These are phyloP conservation scores for Cryptococcus sp. DNA, from an alignment of 1,284 basidiomycete species.

Conservation along the genomic window DNA sequence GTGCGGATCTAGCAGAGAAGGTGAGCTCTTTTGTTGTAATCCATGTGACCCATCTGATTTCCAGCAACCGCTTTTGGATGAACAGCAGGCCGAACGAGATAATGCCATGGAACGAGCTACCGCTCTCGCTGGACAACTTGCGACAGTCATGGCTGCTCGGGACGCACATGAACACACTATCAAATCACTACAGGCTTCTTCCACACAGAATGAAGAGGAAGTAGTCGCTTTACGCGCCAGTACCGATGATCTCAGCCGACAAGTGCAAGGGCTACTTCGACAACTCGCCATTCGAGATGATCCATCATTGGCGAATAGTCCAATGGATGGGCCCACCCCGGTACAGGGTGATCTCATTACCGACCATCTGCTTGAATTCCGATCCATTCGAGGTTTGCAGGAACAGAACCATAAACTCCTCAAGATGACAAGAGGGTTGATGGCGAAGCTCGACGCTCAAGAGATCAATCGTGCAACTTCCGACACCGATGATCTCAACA, in stretches of 20 bases:
- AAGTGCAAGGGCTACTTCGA: conserved; percentile 73
- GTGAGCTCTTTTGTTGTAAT: conserved; percentile 51
- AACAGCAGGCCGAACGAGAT: conserved; percentile 81
- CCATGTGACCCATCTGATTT: neutral
- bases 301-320: conserved; percentile 67
- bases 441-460: conserved; percentile 68
- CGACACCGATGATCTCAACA: conserved; percentile 60
- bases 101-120: conserved; percentile 69
- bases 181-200: conserved; percentile 57
- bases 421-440: conserved; percentile 74
- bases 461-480: conserved; percentile 64
- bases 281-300: conserved; percentile 77
- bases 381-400: conserved; percentile 72
- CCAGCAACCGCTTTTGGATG: conserved; percentile 81
- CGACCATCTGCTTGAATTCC: conserved; percentile 84
- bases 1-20: conserved; percentile 74
- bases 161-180: conserved; percentile 27
- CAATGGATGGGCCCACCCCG: conserved; percentile 56
- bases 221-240: conserved; percentile 68
- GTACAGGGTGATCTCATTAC: conserved; percentile 73
- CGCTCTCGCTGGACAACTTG: conserved; percentile 73
- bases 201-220: conserved; percentile 62
- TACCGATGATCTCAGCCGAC: conserved; percentile 78
- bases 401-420: conserved; percentile 86
- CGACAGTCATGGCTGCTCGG: conserved; percentile 65